These are phyloP conservation scores for Vitellaria paradoxa DNA, from an alignment of 179 eudicot species.

Conservation along the genomic window DNA sequence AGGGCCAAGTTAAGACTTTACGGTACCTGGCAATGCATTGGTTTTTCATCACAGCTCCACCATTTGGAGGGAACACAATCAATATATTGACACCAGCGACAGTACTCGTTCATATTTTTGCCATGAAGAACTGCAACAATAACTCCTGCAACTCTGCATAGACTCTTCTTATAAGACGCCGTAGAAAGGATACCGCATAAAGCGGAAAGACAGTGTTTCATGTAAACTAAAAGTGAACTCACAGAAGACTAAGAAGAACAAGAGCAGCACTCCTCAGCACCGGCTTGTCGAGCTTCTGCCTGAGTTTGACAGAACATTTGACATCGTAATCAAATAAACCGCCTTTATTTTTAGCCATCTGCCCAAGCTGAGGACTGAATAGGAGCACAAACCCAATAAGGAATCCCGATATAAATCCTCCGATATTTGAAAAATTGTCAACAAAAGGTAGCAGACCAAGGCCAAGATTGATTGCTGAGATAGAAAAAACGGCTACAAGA, in stretches of 20 bases:
- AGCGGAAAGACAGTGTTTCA: not conserved
- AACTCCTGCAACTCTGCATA: slow-evolving; percentile 53
- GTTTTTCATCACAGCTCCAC: slow-evolving; percentile 63
- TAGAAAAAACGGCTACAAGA: slow-evolving; percentile 28
- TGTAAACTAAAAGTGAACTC: slow-evolving; percentile 24
- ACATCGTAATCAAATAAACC: slow-evolving; percentile 60
- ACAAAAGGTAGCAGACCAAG: slow-evolving; percentile 68
- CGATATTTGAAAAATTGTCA: slow-evolving; percentile 67
- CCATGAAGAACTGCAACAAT: slow-evolving; percentile 35
- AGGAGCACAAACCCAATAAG: slow-evolving; percentile 65
- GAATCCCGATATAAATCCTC: slow-evolving; percentile 65
- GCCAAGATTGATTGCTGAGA: slow-evolving; percentile 43
- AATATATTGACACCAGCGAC: slow-evolving; percentile 65
- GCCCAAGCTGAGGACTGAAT: slow-evolving; percentile 54
- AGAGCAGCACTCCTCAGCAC: slow-evolving; percentile 48
- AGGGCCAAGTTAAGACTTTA: not conserved
- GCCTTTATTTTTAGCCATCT: slow-evolving; percentile 44
- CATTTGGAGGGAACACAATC: slow-evolving; percentile 65
- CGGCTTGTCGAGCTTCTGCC: slow-evolving; percentile 62
- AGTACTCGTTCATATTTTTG: slow-evolving; percentile 45
- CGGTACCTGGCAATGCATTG: slow-evolving; percentile 60
- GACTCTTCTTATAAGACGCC: slow-evolving; percentile 3
- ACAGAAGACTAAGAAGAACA: slow-evolving; percentile 55
- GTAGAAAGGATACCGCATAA: not conserved
- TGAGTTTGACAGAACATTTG: slow-evolving; percentile 41